Conservation (phyloP, 2,329 filamentous ascomycete species). For the Drechslerella coelobrocha region DNA sequence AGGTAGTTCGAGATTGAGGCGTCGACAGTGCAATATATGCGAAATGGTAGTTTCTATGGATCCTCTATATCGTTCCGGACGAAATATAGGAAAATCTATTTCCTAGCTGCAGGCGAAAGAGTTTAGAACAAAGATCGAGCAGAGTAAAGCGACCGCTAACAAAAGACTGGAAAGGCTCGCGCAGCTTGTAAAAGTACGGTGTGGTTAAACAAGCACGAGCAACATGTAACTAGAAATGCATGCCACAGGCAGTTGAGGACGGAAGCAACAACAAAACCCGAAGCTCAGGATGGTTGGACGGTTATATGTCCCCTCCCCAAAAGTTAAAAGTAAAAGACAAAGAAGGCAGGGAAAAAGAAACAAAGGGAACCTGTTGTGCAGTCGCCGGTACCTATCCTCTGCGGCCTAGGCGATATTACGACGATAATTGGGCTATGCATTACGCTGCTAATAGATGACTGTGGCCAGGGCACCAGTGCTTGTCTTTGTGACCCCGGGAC, state of each 20-base stretch:
- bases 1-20: slow-evolving; percentile 12
- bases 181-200: slow-evolving; percentile 8
- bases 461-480: slow-evolving; percentile 17
- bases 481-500: slow-evolving; percentile 29
- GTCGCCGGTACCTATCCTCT: background rate
- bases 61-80: slow-evolving; percentile 50
- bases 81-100: slow-evolving; percentile 43
- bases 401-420: slow-evolving; percentile 3
- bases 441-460: background rate
- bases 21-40: slow-evolving; percentile 5
- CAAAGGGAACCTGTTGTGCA: background rate
- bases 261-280: slow-evolving; percentile 27
- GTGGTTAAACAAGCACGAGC: slow-evolving; percentile 32
- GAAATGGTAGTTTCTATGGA: slow-evolving; percentile 1
- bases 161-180: background rate
- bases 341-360: slow-evolving; percentile 7
- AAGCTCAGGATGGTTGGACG: slow-evolving; percentile 38
- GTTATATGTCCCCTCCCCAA: slow-evolving; percentile 47
- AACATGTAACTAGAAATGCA: slow-evolving; percentile 32
- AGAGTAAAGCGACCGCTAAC: slow-evolving; percentile 1
- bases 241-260: slow-evolving; percentile 36
- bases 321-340: slow-evolving; percentile 29
- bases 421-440: slow-evolving; percentile 11
- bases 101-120: slow-evolving; percentile 36
- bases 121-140: slow-evolving; percentile 40